A percentile compares a stretch with the other conserved stretches of the same genome.
These are phyloP conservation scores for Penicillium sp. DNA, from an alignment of 2,329 filamentous ascomycete species.

Conservation along the genomic window DNA sequence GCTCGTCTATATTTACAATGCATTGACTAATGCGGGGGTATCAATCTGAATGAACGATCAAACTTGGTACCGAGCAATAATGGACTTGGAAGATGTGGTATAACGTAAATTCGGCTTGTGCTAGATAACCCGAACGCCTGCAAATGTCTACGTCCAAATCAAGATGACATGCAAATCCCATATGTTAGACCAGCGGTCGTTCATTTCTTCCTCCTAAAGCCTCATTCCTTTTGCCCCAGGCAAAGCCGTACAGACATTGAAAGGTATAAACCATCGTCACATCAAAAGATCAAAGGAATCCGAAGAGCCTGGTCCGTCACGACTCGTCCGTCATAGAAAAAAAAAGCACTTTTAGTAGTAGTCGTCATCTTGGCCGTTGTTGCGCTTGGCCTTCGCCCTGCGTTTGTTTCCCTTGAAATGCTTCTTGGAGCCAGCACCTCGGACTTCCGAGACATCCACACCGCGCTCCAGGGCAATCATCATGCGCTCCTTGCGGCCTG, in stretches of 20 bases:
- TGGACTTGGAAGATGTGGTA: neutral
- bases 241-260: constrained; percentile 1
- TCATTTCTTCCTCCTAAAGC: constrained; percentile 9
- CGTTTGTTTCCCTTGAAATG: constrained; percentile 56
- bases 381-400: constrained; percentile 34
- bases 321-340: constrained; percentile 5
- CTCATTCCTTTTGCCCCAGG: neutral
- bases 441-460: constrained; percentile 75
- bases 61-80: no score
- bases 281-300: constrained; percentile 16
- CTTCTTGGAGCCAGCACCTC: constrained; percentile 69
- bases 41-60: no score
- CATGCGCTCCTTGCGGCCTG: constrained; percentile 73
- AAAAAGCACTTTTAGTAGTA: constrained; percentile 28
- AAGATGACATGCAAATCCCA: constrained; percentile 19
- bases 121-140: constrained; percentile 20
- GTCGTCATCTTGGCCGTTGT: constrained; percentile 31
- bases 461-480: constrained; percentile 82
- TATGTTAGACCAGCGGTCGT: constrained; percentile 17
- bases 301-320: neutral
- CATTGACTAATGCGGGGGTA: neutral
- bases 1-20: neutral
- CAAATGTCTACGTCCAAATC: constrained; percentile 19
- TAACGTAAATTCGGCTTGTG: neutral
- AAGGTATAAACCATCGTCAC: constrained; percentile 16